Base-by-base conservation (phyloP, 495 filamentous ascomycete species). In the Xylaria bambusicola region DNA sequence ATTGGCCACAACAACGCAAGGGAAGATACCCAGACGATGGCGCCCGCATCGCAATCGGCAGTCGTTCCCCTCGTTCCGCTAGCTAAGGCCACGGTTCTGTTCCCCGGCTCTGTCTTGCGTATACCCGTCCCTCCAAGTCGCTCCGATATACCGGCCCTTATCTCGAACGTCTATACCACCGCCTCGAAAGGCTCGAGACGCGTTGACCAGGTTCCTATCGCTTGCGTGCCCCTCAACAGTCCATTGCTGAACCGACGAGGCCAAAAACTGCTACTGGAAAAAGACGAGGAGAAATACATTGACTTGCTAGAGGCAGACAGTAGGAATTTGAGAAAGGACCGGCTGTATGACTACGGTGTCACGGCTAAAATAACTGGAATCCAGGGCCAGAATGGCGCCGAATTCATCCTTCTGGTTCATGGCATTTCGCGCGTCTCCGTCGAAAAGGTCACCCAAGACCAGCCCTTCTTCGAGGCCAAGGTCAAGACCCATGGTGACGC, bases 391-490 rank as follows among this genome's bases (percentile, higher is more conserved):
- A 83, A 87, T 56, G 85, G 85, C n/a, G 84, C 88, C 23, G 88
- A 96, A 65, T 84, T 93, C 29, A 86, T 85, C 49, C 69, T 99
- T 50, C 77, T 97, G 1, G 90, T 99, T 9, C 91, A 97, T 66
- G 95, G 95, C 20, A 72, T 91, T 15, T 83, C 85, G 52, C 81
- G 95, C 33, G 87, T 98, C 47, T 82, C 82, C 48, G 74, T 97
- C 9, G 88, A 88, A 47, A 87, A 86, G 64, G 72, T 96, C 45
- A 77, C 84, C 27, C 86, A 89, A 64, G 89, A 95, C 52, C 85
- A 86, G 47, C 89, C 91, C 2, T 98, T 86, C 70, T 89, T 97
- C 60, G 92, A 96, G 72, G 93, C 84, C 12, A 86, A 84, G 61
- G 85, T 95, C 1, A 64, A 69, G 18, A 70, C 72, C 35, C 70